phyloP scores from a whole-genome alignment of 1,284 basidiomycete species.

The Ustilago tritici region DNA sequence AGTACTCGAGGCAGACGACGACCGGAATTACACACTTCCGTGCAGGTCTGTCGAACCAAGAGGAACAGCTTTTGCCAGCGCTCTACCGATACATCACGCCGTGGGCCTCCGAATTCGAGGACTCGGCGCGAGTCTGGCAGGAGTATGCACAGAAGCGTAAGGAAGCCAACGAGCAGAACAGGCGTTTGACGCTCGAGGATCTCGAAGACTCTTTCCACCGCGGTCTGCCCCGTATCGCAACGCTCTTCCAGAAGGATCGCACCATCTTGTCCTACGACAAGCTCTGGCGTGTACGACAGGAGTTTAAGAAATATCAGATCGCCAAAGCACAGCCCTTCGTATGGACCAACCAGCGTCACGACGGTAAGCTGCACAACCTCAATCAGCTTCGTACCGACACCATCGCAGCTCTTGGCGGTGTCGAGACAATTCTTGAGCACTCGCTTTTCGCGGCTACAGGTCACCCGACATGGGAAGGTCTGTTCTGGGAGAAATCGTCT shows the following conservation, averaged over 20 bases:
- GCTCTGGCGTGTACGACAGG: slow-evolving; percentile 84
- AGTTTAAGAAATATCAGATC: slow-evolving; percentile 98
- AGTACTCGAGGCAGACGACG: slow-evolving; percentile 99
- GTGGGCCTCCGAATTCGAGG: slow-evolving; percentile 98
- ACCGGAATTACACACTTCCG: slow-evolving; percentile 91
- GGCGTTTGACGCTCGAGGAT: slow-evolving; percentile 96
- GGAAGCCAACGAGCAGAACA: slow-evolving; percentile 97
- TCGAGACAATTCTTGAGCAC: slow-evolving; percentile 96
- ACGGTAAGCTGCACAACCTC: slow-evolving; percentile 96
- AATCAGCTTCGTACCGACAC: slow-evolving; percentile 99
- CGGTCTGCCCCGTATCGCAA: slow-evolving; percentile 97
- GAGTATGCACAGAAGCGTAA: slow-evolving; percentile 99
- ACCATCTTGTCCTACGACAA: slow-evolving; percentile 98
- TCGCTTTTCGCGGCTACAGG: slow-evolving; percentile 97
- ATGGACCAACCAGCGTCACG: slow-evolving; percentile 98
- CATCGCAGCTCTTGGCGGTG: slow-evolving; percentile 97
- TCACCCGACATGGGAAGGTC: slow-evolving; percentile 76
- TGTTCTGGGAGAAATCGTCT: slow-evolving; percentile 73
- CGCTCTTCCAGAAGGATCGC: slow-evolving; percentile 96
- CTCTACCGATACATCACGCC: slow-evolving; percentile 97
- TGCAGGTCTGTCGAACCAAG: slow-evolving; percentile 89
- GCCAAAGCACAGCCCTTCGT: slow-evolving; percentile 88
- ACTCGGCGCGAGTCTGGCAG: slow-evolving; percentile 98
- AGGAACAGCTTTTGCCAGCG: slow-evolving; percentile 78
- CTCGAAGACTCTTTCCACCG: slow-evolving; percentile 97